Percentiles rank a stretch among this genome's conserved stretches.
phyloP scores from a whole-genome alignment of 2,329 filamentous ascomycete genomes.

The Colletotrichum euphorbiae region DNA sequence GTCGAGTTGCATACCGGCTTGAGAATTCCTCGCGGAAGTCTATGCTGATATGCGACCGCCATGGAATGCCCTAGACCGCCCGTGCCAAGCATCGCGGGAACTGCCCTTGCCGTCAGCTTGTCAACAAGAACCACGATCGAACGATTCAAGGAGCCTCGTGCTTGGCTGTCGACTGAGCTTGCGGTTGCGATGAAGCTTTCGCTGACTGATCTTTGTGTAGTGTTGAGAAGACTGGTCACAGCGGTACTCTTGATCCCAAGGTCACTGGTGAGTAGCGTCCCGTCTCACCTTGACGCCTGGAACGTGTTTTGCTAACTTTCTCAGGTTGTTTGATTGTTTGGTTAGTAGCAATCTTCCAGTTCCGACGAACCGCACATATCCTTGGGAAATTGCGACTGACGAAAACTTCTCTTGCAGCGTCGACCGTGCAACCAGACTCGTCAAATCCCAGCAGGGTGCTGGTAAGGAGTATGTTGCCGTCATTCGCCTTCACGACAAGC shows the following conservation, averaged over 20 bases:
- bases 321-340: conserved; percentile 40
- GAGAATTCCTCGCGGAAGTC: not conserved
- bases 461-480: conserved; percentile 99
- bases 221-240: conserved; percentile 97
- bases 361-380: not conserved
- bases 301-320: conserved; percentile 45
- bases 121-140: not conserved
- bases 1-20: not conserved
- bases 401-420: conserved; percentile 57
- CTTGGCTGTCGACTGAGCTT: not conserved
- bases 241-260: conserved; percentile 97
- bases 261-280: conserved; percentile 74
- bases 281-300: conserved; percentile 84
- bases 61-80: not conserved
- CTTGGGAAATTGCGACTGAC: not conserved
- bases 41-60: not conserved
- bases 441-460: conserved; percentile 98
- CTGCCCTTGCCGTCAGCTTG: conserved; percentile 20
- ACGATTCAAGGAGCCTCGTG: conserved; percentile 12
- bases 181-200: not conserved
- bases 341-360: conserved; percentile 24
- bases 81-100: conserved; percentile 7
- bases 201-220: conserved; percentile 54
- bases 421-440: conserved; percentile 94
- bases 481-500: conserved; percentile 93